phyloP scores from a whole-genome alignment of 352 stramenopile species.

The Phytophthora pseudosyringae region DNA sequence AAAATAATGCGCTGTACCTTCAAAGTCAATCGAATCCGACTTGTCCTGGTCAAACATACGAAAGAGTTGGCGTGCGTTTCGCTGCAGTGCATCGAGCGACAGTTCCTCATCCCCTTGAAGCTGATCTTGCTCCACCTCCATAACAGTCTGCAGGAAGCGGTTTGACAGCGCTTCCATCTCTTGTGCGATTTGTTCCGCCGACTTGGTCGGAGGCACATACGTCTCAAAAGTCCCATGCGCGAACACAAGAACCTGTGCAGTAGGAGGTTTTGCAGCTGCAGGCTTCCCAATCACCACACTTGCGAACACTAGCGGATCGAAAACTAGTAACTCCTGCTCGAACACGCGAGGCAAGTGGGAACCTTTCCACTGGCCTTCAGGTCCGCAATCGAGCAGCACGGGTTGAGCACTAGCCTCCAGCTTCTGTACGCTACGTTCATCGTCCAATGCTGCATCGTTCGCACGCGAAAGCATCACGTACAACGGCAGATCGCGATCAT shows the following conservation, averaged over 20 bases:
- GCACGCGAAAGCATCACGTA: conserved; percentile 63
- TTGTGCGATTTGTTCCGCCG: conserved; percentile 46
- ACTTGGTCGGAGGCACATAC: conserved; percentile 61
- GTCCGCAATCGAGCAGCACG: conserved; percentile 62
- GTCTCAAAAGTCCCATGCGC: conserved; percentile 63
- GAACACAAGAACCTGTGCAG: conserved; percentile 50
- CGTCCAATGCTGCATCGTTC: conserved; percentile 25
- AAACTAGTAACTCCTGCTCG: conserved; percentile 63
- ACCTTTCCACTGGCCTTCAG: conserved; percentile 68
- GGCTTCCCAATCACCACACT: conserved; percentile 71
- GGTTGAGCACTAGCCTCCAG: conserved; percentile 53
- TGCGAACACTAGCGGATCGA: conserved; percentile 57
- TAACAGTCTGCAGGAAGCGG: conserved; percentile 53
- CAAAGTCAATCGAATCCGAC: conserved; percentile 81
- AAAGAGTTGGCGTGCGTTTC: conserved; percentile 67
- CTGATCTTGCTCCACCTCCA: conserved; percentile 53
- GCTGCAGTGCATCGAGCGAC: conserved; percentile 55
- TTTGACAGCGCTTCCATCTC: conserved; percentile 58
- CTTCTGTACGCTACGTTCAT: conserved; percentile 39
- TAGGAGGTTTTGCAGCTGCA: conserved; percentile 60
- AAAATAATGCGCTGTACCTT: conserved; percentile 36
- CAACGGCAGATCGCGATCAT: conserved; percentile 61
- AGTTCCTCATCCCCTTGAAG: conserved; percentile 40
- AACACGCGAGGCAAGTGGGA: conserved; percentile 53
- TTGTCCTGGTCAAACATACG: conserved; percentile 76